Conservation (phyloP, 305 asterid genomes). For the Solanum aculeatissimum region DNA sequence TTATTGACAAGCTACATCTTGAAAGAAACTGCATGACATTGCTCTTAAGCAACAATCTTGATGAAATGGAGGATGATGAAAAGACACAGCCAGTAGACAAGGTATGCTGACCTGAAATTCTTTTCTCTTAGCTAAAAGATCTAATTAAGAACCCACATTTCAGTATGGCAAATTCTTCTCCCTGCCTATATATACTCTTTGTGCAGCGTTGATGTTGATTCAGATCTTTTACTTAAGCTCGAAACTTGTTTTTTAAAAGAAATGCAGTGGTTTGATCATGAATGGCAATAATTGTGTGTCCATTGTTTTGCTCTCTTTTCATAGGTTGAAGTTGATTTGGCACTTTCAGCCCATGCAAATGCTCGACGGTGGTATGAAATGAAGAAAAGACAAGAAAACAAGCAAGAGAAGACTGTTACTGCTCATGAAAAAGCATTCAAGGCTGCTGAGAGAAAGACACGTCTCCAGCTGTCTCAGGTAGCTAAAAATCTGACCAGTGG, state of each 20-base stretch:
- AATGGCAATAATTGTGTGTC: not conserved
- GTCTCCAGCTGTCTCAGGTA: constrained; percentile 88
- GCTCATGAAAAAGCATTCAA: constrained; percentile 96
- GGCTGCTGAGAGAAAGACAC: constrained; percentile 95
- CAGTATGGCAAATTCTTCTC: not conserved
- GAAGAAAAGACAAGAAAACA: constrained; percentile 92
- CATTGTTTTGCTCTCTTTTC: constrained; percentile 6
- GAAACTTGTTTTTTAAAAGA: not conserved
- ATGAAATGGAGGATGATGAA: constrained; percentile 97
- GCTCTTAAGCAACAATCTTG: constrained; percentile 86
- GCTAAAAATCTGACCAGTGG: constrained; percentile 14
- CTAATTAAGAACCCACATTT: not conserved
- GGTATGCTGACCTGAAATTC: constrained; percentile 28
- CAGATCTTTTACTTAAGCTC: not conserved
- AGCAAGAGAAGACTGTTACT: constrained; percentile 85
- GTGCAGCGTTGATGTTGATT: not conserved
- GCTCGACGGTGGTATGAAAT: constrained; percentile 90
- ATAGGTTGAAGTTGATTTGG: constrained; percentile 94
- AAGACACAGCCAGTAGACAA: constrained; percentile 87
- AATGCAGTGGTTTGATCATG: not conserved
- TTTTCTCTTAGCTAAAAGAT: not conserved
- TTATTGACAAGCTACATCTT: constrained; percentile 83
- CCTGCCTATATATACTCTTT: not conserved
- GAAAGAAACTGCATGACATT: constrained; percentile 87
- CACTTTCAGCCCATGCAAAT: constrained; percentile 97